phyloP scores from a whole-genome alignment of 345 rosid genomes.

The Eutrema japonicum region DNA sequence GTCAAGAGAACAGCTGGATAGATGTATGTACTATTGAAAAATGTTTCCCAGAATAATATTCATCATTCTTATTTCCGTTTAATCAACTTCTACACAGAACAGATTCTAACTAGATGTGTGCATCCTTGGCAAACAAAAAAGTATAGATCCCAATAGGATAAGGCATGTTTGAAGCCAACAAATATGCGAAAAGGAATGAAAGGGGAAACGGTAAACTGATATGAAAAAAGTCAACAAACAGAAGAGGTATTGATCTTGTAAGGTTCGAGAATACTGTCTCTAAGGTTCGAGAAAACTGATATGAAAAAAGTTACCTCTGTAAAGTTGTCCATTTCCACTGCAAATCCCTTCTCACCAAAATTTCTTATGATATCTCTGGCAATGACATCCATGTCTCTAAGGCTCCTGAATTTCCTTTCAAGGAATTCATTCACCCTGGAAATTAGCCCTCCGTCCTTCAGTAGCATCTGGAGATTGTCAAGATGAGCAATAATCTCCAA shows the following conservation, averaged over 20 bases:
- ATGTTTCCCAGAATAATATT: constrained; percentile 8
- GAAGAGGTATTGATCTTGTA: constrained; percentile 2
- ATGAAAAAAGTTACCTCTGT: constrained; percentile 77
- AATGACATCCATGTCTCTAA: constrained; percentile 63
- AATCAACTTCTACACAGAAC: constrained; percentile 21
- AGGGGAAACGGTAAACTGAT: constrained; percentile 9
- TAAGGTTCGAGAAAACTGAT: constrained; percentile 4
- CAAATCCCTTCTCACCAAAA: constrained; percentile 43
- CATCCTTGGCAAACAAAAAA: constrained; percentile 16
- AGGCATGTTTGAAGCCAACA: constrained; percentile 14
- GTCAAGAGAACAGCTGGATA: constrained; percentile 14
- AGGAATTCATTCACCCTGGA: constrained; percentile 58
- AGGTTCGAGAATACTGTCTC: constrained; percentile 2
- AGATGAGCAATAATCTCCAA: constrained; percentile 59
- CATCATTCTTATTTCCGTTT: constrained; percentile 2
- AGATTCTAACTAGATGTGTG: constrained; percentile 12
- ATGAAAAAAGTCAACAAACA: constrained; percentile 12
- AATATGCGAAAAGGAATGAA: constrained; percentile 25
- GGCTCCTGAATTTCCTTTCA: constrained; percentile 54
- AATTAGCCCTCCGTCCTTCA: constrained; percentile 60
- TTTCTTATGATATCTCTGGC: constrained; percentile 51
- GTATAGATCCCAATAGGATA: background rate
- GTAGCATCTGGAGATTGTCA: constrained; percentile 56
- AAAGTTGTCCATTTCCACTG: constrained; percentile 40
- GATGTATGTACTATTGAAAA: background rate